Evolutionary conservation across 306 rosid species (phyloP), one percentile per base, ranked within the genome.

Genomic region (Prinsepia uniflora): DNA sequence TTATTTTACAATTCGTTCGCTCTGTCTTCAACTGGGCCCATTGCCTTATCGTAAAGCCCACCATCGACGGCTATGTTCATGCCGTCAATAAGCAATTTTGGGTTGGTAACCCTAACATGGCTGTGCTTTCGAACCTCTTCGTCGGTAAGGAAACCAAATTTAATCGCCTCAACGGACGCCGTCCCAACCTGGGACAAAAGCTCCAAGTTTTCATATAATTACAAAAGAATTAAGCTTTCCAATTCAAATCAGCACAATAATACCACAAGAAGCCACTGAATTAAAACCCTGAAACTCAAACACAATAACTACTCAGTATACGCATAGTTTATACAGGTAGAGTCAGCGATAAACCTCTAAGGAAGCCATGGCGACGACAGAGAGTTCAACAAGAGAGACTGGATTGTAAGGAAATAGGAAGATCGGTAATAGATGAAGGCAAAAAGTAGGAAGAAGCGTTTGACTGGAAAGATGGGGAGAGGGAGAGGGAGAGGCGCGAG

Each of bases 31-130:
- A 87, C 45, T n/a, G 98, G 89, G 1, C 98, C 97, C 59, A 90
- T 60, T 10, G 96, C 88, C 8, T 92, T 88, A 75, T 94, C 98
- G 79, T 94, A 94, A 19, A 91, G 81, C 15, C 98, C 98, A 20
- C 79, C 86, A 7, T 78, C 63, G 10, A 84, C 81, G 0, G 97
- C 95, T 39, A 72, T 74, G 1, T 52, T 86, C 40, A 84, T 46
- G 3, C 14, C 2, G 44, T 87, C 84, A 7, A 84, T 83, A 6
- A 83, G 69, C 59, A 87, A 71, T 20, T 58, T 60, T 11, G 90
- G 77, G 34, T 46, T 80, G 8, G 86, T 82, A 39, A 90, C 60
- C 76, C 84, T 90, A 11, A 83, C 79, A 53, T 72, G 69, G 36
- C 98, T 94, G 19, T 73, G 89, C 76, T 49, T 70, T 1, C 69